These are phyloP conservation scores for Candida easanensis DNA, from an alignment of 805 yeast genomes.

Conservation along the genomic window DNA sequence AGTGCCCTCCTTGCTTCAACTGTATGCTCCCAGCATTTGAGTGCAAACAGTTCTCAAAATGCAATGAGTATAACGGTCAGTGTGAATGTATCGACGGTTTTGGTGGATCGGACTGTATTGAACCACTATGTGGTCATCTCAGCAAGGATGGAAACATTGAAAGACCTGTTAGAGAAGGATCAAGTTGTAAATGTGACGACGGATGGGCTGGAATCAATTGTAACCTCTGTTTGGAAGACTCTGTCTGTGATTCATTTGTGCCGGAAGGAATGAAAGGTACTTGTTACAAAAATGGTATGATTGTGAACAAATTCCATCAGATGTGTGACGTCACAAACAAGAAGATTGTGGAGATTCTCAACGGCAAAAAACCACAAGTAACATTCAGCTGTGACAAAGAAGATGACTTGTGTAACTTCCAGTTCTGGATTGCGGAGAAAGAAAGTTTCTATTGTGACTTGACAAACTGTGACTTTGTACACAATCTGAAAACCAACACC, in stretches of 20 bases:
- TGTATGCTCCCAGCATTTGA: constrained; percentile 89
- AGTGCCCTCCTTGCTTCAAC: constrained; percentile 91
- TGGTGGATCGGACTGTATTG: constrained; percentile 90
- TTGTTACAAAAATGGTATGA: constrained; percentile 81
- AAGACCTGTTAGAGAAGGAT: constrained; percentile 58
- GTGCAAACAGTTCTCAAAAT: constrained; percentile 86
- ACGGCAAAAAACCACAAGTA: constrained; percentile 85
- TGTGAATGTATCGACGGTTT: constrained; percentile 93
- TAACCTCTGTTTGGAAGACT: constrained; percentile 73
- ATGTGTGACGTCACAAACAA: constrained; percentile 93
- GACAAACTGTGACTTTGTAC: constrained; percentile 64
- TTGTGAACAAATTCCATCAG: constrained; percentile 79
- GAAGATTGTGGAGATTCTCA: constrained; percentile 76
- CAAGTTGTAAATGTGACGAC: constrained; percentile 63
- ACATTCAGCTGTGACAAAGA: constrained; percentile 84
- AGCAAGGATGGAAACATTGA: constrained; percentile 48
- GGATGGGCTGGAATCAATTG: constrained; percentile 98
- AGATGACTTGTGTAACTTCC: constrained; percentile 72
- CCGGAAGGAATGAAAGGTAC: constrained; percentile 86
- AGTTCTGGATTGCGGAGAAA: constrained; percentile 89
- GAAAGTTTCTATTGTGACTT: constrained; percentile 92
- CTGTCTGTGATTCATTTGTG: constrained; percentile 80
- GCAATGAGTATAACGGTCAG: constrained; percentile 83
- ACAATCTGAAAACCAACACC: constrained; percentile 56
- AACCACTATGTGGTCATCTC: constrained; percentile 83